Conservation (phyloP, 2,329 filamentous ascomycete species). For the Sordariomycetes sp. region DNA sequence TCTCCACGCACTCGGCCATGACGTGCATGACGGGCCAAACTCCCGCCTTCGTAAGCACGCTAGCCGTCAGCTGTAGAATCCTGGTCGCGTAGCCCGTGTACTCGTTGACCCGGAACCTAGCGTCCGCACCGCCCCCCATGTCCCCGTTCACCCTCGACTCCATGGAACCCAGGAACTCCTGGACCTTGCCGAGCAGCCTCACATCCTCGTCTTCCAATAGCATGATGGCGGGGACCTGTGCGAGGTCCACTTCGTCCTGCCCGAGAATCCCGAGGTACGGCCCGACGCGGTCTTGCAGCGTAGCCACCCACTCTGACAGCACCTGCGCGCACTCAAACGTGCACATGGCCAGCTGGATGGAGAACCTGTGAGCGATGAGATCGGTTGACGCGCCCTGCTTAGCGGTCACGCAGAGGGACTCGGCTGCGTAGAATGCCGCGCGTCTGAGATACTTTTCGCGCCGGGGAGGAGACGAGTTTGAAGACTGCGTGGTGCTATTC, state of each 20-base stretch:
- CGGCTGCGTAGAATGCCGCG: constrained; percentile 90
- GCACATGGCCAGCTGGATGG: constrained; percentile 84
- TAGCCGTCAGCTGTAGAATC: constrained; percentile 72
- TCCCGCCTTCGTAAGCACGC: constrained; percentile 78
- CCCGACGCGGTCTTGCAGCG: constrained; percentile 88
- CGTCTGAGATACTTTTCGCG: constrained; percentile 83
- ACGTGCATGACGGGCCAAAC: constrained; percentile 65
- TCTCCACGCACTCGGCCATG: constrained; percentile 44
- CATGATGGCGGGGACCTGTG: constrained; percentile 77
- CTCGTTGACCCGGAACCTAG: constrained; percentile 42
- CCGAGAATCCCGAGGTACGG: constrained; percentile 80
- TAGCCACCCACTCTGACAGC: constrained; percentile 86
- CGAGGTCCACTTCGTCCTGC: constrained; percentile 67
- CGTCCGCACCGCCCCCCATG: constrained; percentile 36
- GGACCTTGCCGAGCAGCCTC: constrained; percentile 73
- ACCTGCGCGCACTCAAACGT: constrained; percentile 91
- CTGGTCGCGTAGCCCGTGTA: constrained; percentile 74
- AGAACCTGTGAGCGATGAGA: constrained; percentile 71
- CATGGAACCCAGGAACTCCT: constrained; percentile 64
- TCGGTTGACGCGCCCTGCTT: constrained; percentile 78
- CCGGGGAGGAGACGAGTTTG: constrained; percentile 45
- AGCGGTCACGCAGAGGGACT: constrained; percentile 81
- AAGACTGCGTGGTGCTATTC: constrained; percentile 10
- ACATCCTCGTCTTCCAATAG: constrained; percentile 85
- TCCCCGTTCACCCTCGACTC: constrained; percentile 68